These are phyloP conservation scores for Trametes cinnabarina DNA, from an alignment of 768 basidiomycete genomes.

Conservation along the genomic window DNA sequence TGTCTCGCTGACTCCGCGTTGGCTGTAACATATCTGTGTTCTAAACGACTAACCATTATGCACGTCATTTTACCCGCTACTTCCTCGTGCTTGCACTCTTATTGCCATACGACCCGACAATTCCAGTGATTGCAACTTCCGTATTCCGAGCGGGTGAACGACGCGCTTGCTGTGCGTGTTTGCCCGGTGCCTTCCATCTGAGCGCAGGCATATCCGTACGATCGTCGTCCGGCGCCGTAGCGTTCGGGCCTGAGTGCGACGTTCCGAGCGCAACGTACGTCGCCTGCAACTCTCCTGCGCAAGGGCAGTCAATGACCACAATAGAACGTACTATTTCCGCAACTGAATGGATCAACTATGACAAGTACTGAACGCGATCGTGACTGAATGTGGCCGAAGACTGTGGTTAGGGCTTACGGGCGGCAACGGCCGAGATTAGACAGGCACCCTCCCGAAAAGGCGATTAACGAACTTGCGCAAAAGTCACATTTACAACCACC, in stretches of 20 bases:
- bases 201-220: not conserved
- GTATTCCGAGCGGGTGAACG: conserved; percentile 4
- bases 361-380: not conserved
- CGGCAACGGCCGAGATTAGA: conserved; percentile 21
- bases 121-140: not conserved
- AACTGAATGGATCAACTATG: not conserved
- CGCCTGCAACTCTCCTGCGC: not conserved
- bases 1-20: not conserved
- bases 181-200: not conserved
- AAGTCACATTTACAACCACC: not conserved
- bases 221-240: not conserved
- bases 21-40: not conserved
- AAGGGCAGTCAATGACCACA: not conserved
- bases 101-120: not conserved
- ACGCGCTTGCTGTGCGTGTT: not conserved
- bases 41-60: not conserved
- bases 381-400: not conserved
- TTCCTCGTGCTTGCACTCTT: not conserved
- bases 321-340: not conserved
- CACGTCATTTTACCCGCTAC: not conserved
- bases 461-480: conserved; percentile 10
- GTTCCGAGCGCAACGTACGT: not conserved
- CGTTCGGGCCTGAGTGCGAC: not conserved
- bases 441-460: conserved; percentile 18
- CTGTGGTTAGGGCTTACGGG: conserved; percentile 11